Conservation (phyloP, 2,329 filamentous ascomycete species). For the Hypomyces rosellus region DNA sequence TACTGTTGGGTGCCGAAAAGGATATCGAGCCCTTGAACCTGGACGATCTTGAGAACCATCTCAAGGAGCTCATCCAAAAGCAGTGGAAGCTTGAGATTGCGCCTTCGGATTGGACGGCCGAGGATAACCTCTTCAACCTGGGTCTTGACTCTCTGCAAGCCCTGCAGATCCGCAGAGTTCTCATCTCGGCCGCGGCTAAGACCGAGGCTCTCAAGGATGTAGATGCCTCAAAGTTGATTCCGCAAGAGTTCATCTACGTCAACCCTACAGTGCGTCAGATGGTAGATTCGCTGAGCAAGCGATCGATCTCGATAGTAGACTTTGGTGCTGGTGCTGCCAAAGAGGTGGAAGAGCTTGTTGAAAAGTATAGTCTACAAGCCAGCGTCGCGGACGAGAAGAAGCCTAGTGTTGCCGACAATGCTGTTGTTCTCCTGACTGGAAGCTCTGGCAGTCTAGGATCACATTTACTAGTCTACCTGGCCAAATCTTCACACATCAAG, state of each 20-base stretch:
- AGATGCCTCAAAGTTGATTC: constrained; percentile 12
- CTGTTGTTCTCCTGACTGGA: constrained; percentile 17
- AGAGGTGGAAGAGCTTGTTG: constrained; percentile 6
- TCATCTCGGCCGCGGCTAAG: constrained; percentile 12
- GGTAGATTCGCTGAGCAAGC: constrained; percentile 7
- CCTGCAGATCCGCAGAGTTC: constrained; percentile 7
- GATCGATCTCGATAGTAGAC: neutral
- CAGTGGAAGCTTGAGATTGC: constrained; percentile 6
- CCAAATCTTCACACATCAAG: constrained; percentile 7
- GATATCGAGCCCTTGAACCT: constrained; percentile 12
- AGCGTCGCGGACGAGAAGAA: neutral
- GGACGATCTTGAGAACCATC: constrained; percentile 8
- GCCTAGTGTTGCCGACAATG: constrained; percentile 7
- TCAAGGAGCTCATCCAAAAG: constrained; percentile 11
- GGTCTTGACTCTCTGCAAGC: constrained; percentile 14
- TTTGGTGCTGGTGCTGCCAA: neutral
- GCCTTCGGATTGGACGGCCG: constrained; percentile 3
- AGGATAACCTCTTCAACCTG: constrained; percentile 13
- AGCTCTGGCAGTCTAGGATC: constrained; percentile 16
- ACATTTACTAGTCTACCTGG: constrained; percentile 13
- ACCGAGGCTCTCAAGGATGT: constrained; percentile 12
- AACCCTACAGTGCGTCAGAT: constrained; percentile 14
- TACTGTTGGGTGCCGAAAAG: constrained; percentile 10
- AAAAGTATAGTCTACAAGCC: constrained; percentile 6
- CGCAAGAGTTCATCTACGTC: constrained; percentile 15